phyloP scores from a whole-genome alignment of 495 filamentous ascomycete species.

The Daldinia loculata region DNA sequence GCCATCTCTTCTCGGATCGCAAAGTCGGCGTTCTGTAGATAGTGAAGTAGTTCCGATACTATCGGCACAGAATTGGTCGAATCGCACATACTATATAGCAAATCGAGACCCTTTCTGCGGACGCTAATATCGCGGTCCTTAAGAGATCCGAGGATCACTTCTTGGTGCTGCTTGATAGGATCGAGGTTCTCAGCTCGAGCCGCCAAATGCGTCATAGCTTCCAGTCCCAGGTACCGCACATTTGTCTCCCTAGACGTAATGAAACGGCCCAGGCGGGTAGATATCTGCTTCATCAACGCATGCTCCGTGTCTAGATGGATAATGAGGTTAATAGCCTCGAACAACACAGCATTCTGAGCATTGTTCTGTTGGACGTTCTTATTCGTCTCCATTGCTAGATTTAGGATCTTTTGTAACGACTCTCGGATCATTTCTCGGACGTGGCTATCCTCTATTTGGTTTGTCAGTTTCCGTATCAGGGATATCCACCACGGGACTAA shows the following conservation, averaged over 20 bases:
- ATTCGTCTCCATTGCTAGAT: slow-evolving; percentile 87
- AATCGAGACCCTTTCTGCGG: slow-evolving; percentile 90
- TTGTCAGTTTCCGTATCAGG: slow-evolving; percentile 32
- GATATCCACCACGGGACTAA: neutral
- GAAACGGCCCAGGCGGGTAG: slow-evolving; percentile 91
- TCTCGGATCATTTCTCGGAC: slow-evolving; percentile 92
- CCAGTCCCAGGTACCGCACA: slow-evolving; percentile 94
- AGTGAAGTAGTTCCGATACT: slow-evolving; percentile 91
- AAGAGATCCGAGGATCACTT: slow-evolving; percentile 91
- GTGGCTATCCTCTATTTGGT: slow-evolving; percentile 81
- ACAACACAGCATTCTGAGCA: slow-evolving; percentile 96
- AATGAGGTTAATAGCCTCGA: slow-evolving; percentile 98
- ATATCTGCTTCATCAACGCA: slow-evolving; percentile 95
- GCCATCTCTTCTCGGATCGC: slow-evolving; percentile 99
- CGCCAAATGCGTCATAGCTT: slow-evolving; percentile 98
- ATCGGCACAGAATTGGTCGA: slow-evolving; percentile 89
- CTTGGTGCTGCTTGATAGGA: slow-evolving; percentile 98
- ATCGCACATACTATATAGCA: slow-evolving; percentile 99
- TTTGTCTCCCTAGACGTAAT: slow-evolving; percentile 98
- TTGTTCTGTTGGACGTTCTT: slow-evolving; percentile 99
- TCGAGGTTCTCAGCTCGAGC: slow-evolving; percentile 94
- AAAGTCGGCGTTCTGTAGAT: slow-evolving; percentile 96
- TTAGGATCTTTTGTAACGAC: slow-evolving; percentile 87
- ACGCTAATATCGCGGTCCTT: slow-evolving; percentile 98
- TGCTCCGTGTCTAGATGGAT: slow-evolving; percentile 99